A percentile compares a stretch with the other conserved stretches of the same genome.
Conservation (phyloP, 805 yeast genomes). For the Priceomyces melissophilus region DNA sequence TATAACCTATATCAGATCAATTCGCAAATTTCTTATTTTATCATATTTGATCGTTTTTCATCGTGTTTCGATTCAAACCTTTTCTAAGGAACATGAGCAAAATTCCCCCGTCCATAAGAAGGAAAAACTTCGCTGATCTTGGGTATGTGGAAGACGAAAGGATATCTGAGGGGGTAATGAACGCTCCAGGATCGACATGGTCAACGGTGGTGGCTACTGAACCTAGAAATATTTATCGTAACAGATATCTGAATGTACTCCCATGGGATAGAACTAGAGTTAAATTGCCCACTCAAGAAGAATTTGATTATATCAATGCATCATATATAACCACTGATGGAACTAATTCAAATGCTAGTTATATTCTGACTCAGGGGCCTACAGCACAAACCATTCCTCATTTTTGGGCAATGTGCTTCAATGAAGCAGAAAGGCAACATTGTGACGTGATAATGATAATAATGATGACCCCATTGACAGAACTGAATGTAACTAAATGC, state of each 20-base stretch:
- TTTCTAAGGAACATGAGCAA: not conserved
- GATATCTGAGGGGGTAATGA: conserved; percentile 8
- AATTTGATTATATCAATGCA: conserved; percentile 39
- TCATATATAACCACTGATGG: conserved; percentile 23
- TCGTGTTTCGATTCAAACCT: too few relatives aligned
- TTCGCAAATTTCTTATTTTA: too few relatives aligned
- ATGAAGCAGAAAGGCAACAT: conserved; percentile 25
- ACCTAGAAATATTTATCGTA: conserved; percentile 12
- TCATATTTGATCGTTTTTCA: too few relatives aligned
- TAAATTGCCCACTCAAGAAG: conserved; percentile 16
- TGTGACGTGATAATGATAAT: conserved; percentile 27
- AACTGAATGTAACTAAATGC: conserved; percentile 39
- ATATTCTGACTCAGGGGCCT: conserved; percentile 74
- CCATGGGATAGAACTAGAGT: conserved; percentile 41
- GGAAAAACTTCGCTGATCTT: conserved; percentile 3
- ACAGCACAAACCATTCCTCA: conserved; percentile 34
- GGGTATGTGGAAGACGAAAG: conserved; percentile 7
- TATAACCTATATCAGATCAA: too few relatives aligned
- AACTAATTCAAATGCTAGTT: conserved; percentile 18
- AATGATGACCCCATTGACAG: conserved; percentile 53
- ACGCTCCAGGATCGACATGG: conserved; percentile 7
- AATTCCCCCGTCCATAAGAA: conserved; percentile 1
- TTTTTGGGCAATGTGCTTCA: conserved; percentile 48
- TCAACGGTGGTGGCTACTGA: conserved; percentile 4
- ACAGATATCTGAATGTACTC: conserved; percentile 38